These are phyloP conservation scores for Cenchrus fungigraminus DNA, from an alignment of 176 grass and related monocot species.

Conservation along the genomic window DNA sequence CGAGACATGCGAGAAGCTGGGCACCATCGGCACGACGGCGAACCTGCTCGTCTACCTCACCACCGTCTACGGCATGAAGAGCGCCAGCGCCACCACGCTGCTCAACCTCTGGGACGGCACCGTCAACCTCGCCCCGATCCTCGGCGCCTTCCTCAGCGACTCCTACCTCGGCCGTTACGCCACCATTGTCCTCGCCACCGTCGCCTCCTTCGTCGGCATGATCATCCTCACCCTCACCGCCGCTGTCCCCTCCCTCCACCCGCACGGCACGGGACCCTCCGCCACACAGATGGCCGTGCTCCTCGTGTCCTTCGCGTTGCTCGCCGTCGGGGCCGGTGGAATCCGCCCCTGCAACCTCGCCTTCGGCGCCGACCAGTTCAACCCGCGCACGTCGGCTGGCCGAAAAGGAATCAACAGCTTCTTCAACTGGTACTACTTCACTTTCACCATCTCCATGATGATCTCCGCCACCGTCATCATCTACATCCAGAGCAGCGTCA, in stretches of 20 bases:
- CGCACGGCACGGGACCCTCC: background rate
- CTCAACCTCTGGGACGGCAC: conserved; percentile 67
- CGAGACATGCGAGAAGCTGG: conserved; percentile 86
- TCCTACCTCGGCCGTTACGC: conserved; percentile 79
- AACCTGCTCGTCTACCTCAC: conserved; percentile 89
- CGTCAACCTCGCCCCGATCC: conserved; percentile 55
- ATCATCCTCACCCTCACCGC: conserved; percentile 75
- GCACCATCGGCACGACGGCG: conserved; percentile 61
- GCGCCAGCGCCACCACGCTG: conserved; percentile 47
- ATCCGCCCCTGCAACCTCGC: conserved; percentile 81
- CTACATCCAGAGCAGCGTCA: conserved; percentile 77
- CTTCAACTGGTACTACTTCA: conserved; percentile 96
- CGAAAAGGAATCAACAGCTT: conserved; percentile 50
- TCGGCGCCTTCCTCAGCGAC: conserved; percentile 82
- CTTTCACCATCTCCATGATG: conserved; percentile 68
- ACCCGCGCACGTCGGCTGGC: conserved; percentile 22
- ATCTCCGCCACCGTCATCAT: conserved; percentile 70
- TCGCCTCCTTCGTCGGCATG: conserved; percentile 78
- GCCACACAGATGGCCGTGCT: conserved; percentile 52
- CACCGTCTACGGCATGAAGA: conserved; percentile 64
- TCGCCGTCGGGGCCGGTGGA: conserved; percentile 66
- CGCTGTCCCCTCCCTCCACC: conserved; percentile 51
- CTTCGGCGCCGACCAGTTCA: conserved; percentile 91
- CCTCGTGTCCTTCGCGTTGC: conserved; percentile 47
- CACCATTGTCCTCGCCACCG: conserved; percentile 51